These are phyloP conservation scores for Hansfordia pulvinata DNA, from an alignment of 2,329 filamentous ascomycete species.

Conservation along the genomic window DNA sequence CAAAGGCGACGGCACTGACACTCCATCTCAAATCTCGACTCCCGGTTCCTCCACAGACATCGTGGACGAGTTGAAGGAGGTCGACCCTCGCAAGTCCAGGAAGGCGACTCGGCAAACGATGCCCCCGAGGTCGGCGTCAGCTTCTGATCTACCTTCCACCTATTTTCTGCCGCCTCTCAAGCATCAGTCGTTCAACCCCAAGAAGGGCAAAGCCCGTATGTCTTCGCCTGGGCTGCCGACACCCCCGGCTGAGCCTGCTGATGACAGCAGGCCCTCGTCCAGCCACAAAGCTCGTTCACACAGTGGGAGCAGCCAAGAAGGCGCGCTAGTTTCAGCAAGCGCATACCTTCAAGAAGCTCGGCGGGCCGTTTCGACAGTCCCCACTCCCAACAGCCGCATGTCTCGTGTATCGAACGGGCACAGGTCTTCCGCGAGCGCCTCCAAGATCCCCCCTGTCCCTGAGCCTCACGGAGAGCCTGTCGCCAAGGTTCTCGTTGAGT, in stretches of 20 bases:
- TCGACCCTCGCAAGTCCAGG: too few relatives aligned
- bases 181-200: conserved; percentile 22
- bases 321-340: conserved; percentile 10
- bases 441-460: conserved; percentile 13
- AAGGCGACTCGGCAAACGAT: conserved; percentile 5
- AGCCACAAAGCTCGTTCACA: conserved; percentile 12
- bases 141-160: conserved; percentile 14
- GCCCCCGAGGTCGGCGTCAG: conserved; percentile 13
- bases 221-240: conserved; percentile 14
- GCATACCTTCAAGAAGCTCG: conserved; percentile 22
- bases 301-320: conserved; percentile 11
- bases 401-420: too few relatives aligned
- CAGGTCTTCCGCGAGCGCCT: conserved; percentile 10
- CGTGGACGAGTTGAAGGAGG: conserved; percentile 8
- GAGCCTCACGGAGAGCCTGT: conserved; percentile 24
- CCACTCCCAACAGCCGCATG: too few relatives aligned
- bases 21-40: too few relatives aligned
- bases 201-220: conserved; percentile 7
- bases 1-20: too few relatives aligned
- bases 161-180: conserved; percentile 22
- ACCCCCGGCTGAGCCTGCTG: conserved; percentile 11
- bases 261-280: conserved; percentile 6
- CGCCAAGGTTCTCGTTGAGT: conserved; percentile 52
- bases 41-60: too few relatives aligned
- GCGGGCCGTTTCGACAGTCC: conserved; percentile 11